Base-by-base conservation (phyloP, 495 filamentous ascomycete genomes). In the Chlorociboria aeruginascens region DNA sequence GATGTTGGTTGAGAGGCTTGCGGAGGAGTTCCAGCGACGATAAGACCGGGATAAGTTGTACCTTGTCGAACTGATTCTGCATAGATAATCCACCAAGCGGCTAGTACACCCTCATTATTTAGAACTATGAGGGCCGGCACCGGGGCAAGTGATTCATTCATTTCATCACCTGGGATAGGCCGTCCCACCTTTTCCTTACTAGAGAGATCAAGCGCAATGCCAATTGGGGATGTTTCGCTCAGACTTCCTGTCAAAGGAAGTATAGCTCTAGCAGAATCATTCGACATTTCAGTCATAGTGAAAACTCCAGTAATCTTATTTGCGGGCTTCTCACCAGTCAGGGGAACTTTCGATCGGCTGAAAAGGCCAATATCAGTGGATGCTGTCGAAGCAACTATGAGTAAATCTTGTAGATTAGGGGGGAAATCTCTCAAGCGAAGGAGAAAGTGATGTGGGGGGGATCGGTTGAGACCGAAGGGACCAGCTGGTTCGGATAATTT, bases 21-120 rank as follows among this genome's bases (percentile, higher is more conserved):
- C 39, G 39, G 53, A 40, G 36, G 53, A 41, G 53, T 63, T 56
- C 59, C 63, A 39, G 62, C 62, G 48, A 71, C 68, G 44, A 69
- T 67, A 40, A 95, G 68, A 3, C 83, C 82, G 14, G 79, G 72
- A 61, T 92, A 97, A 0, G 77, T 73, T 10, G 77, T 74, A 0
- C 79, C 77, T 54, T 80, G 69, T 41, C 81, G 73, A 46, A 99
- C 79, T 2, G 93, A 83, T 28, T 95, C 88, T 32, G 81, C 76
- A 60, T 96, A 95, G 33, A 96, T 69, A 42, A 96, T 66, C 81
- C 89, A 95, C 93, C 93, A 99, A 14, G 81, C 70, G 17, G 73
- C 74, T 7, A 99, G 69, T 8, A 93, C 68, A 29, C 92, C 92
- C 54, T 96, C 86, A 58, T 95, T 78, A 50, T 92, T 97, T 3